Conservation (phyloP, 2,329 filamentous ascomycete genomes). For the Grosmannia clavigera region DNA sequence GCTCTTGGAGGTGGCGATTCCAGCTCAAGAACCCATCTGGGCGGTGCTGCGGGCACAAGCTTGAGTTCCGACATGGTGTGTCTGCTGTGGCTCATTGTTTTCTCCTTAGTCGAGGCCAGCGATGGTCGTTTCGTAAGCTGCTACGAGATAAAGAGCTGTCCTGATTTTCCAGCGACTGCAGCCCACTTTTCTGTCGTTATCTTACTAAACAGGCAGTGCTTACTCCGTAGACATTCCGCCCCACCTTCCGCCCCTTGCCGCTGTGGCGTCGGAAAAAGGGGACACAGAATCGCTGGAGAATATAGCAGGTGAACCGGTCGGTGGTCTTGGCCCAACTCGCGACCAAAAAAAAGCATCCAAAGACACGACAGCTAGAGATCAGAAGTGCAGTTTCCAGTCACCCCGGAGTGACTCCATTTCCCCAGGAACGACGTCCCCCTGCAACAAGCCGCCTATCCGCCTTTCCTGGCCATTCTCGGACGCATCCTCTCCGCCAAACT, state of each 20-base stretch:
- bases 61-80: constrained; percentile 17
- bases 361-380: no score
- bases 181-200: no score
- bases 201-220: background rate
- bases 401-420: no score
- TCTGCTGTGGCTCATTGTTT: background rate
- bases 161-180: no score
- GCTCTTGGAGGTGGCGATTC: constrained; percentile 56
- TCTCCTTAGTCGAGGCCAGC: background rate
- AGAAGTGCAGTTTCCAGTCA: no score
- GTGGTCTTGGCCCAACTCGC: background rate
- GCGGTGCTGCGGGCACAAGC: constrained; percentile 24
- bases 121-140: background rate
- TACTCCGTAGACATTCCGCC: background rate
- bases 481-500: no score
- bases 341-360: no score
- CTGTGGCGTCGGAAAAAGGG: constrained; percentile 5
- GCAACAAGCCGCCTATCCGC: no score
- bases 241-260: constrained; percentile 4
- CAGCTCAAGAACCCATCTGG: constrained; percentile 75
- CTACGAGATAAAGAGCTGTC: background rate
- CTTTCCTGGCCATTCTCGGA: no score
- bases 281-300: background rate
- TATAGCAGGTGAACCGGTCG: background rate
- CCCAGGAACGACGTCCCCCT: no score